Conservation (phyloP, 768 basidiomycete species). For the Mycena galericulata region DNA sequence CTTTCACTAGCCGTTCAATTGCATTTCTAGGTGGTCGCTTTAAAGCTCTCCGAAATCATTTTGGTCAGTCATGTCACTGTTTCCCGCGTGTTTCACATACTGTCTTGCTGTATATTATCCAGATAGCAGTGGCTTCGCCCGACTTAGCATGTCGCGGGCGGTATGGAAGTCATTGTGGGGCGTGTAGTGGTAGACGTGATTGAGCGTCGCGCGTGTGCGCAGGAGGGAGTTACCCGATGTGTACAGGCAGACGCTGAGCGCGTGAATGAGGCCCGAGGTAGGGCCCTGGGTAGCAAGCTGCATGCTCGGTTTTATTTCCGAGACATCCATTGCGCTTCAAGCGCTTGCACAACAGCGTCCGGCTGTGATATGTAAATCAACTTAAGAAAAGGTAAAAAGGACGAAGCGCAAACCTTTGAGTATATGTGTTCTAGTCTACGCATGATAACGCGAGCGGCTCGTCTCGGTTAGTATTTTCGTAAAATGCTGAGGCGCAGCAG, state of each 20-base stretch:
- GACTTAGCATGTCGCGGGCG: slow-evolving; percentile 98
- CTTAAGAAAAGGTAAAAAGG: slow-evolving; percentile 14
- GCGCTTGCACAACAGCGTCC: slow-evolving; percentile 89
- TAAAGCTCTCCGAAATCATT: no score
- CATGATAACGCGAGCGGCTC: slow-evolving; percentile 94
- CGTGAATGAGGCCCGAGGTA: slow-evolving; percentile 85
- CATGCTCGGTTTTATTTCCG: slow-evolving; percentile 72
- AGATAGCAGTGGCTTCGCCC: no score
- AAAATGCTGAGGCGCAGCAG: slow-evolving; percentile 91
- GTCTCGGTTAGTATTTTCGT: slow-evolving; percentile 81
- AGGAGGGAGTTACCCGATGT: slow-evolving; percentile 90
- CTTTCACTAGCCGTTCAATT: no score
- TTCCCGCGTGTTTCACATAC: no score
- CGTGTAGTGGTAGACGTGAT: slow-evolving; percentile 97
- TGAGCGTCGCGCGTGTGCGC: slow-evolving; percentile 96
- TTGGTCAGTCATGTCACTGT: no score
- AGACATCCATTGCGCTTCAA: slow-evolving; percentile 75
- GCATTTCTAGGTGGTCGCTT: no score
- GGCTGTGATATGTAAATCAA: slow-evolving; percentile 67
- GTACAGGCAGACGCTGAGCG: slow-evolving; percentile 93
- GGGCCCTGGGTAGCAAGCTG: slow-evolving; percentile 65
- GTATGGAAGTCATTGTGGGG: slow-evolving; percentile 97
- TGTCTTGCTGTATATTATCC: no score
- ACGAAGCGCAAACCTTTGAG: slow-evolving; percentile 72
- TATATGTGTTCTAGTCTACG: slow-evolving; percentile 97